Percentiles rank a stretch among this genome's conserved stretches.
Conservation (phyloP, 1,284 basidiomycete genomes). For the Cryptococcus depauperatus region DNA sequence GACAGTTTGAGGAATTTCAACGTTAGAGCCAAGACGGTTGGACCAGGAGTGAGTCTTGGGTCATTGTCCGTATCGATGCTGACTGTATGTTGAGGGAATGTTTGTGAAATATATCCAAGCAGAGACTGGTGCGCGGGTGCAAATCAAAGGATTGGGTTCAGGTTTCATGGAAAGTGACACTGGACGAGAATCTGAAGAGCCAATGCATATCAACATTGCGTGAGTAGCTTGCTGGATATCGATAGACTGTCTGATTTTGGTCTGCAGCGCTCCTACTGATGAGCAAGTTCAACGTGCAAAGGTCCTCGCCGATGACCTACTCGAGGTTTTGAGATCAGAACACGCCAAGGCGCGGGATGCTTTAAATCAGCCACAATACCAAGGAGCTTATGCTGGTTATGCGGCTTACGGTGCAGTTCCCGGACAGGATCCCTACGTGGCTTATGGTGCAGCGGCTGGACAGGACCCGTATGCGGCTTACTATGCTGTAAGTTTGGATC, state of each 20-base stretch:
- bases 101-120: constrained; percentile 98
- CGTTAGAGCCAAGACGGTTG: constrained; percentile 92
- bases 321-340: constrained; percentile 74
- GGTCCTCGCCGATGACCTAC: constrained; percentile 77
- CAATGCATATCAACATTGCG: constrained; percentile 93
- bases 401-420: constrained; percentile 21
- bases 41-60: constrained; percentile 61
- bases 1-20: constrained; percentile 94
- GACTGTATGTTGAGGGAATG: constrained; percentile 56
- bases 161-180: constrained; percentile 95
- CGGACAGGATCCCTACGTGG: constrained; percentile 21
- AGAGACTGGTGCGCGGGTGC: constrained; percentile 93
- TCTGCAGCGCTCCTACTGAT: constrained; percentile 74
- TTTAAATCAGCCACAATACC: constrained; percentile 40
- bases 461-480: constrained; percentile 26
- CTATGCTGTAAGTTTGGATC: constrained; percentile 25
- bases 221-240: constrained; percentile 39
- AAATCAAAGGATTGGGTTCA: constrained; percentile 92
- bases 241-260: background rate
- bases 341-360: constrained; percentile 62
- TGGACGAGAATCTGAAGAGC: constrained; percentile 79
- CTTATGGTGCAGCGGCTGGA: constrained; percentile 17
- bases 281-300: constrained; percentile 78
- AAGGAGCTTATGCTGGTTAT: constrained; percentile 46
- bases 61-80: background rate